Conservation (phyloP, 495 filamentous ascomycete species). For the Opeltia flavorubescens region DNA sequence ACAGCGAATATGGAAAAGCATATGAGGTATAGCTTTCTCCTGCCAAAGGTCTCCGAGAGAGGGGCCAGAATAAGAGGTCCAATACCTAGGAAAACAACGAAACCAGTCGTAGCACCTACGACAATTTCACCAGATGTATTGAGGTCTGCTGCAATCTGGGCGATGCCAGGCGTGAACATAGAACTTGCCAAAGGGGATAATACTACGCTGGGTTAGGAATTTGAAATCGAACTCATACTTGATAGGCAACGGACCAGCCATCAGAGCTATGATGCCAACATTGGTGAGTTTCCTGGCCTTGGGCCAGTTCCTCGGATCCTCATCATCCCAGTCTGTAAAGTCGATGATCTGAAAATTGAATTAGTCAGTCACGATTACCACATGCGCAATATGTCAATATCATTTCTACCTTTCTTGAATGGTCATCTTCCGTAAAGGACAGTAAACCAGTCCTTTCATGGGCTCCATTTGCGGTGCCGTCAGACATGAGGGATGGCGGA, state of each 20-base stretch:
- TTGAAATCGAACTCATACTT: not conserved
- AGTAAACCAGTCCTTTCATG: not conserved
- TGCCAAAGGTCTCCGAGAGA: conserved; percentile 59
- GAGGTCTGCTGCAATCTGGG: conserved; percentile 24
- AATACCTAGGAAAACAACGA: conserved; percentile 53
- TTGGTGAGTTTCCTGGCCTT: conserved; percentile 23
- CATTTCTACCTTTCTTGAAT: conserved; percentile 1
- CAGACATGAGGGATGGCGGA: too few relatives aligned
- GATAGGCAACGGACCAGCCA: conserved; percentile 16
- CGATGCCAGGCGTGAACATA: conserved; percentile 30
- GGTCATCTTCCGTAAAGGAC: not conserved
- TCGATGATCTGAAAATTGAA: conserved; percentile 16
- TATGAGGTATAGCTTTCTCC: conserved; percentile 51
- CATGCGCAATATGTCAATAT: too few relatives aligned
- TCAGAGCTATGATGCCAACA: conserved; percentile 26
- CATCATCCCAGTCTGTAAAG: conserved; percentile 23
- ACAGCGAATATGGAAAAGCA: conserved; percentile 46
- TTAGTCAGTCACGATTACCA: too few relatives aligned
- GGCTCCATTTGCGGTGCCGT: not conserved
- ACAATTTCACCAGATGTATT: conserved; percentile 16
- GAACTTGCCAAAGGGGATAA: conserved; percentile 24
- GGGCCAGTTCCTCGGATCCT: conserved; percentile 24
- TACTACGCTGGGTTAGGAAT: conserved; percentile 13
- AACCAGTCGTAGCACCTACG: conserved; percentile 22
- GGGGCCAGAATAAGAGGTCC: conserved; percentile 64